A percentile compares a stretch with the other conserved stretches of the same genome.
phyloP scores from a whole-genome alignment of 331 rosid genomes.

The Prunus yedoensis region DNA sequence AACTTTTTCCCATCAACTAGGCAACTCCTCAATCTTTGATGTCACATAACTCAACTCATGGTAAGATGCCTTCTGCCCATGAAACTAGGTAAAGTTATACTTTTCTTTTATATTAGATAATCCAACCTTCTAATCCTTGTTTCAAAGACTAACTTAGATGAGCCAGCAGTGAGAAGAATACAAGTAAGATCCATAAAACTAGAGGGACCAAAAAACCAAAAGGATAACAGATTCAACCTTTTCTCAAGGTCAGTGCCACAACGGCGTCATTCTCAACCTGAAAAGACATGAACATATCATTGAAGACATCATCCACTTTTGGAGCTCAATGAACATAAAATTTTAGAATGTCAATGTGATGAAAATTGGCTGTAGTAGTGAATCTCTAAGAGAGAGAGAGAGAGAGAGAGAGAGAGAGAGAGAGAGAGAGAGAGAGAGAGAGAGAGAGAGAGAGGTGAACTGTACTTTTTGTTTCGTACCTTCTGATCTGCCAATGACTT shows the following conservation, averaged over 20 bases:
- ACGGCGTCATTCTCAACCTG: constrained; percentile 89
- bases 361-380: not conserved
- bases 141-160: not conserved
- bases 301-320: not conserved
- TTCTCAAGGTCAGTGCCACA: constrained; percentile 74
- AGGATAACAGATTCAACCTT: constrained; percentile 44
- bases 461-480: constrained; percentile 32
- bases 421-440: too few relatives aligned
- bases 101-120: not conserved
- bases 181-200: not conserved
- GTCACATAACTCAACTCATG: not conserved
- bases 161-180: not conserved
- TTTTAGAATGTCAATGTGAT: not conserved
- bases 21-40: not conserved
- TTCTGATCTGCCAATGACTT: constrained; percentile 88
- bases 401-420: too few relatives aligned
- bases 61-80: not conserved
- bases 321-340: not conserved
- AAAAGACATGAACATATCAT: constrained; percentile 2
- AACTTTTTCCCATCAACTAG: not conserved
- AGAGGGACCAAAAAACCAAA: not conserved
- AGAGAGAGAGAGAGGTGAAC: not conserved
- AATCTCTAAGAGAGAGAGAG: constrained; percentile 3
- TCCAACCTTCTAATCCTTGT: not conserved
- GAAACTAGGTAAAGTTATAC: not conserved